Evolutionary conservation across 805 yeast genomes (phyloP), one percentile per base, ranked within the genome.

Genomic region (Suhomyces prunicola): DNA sequence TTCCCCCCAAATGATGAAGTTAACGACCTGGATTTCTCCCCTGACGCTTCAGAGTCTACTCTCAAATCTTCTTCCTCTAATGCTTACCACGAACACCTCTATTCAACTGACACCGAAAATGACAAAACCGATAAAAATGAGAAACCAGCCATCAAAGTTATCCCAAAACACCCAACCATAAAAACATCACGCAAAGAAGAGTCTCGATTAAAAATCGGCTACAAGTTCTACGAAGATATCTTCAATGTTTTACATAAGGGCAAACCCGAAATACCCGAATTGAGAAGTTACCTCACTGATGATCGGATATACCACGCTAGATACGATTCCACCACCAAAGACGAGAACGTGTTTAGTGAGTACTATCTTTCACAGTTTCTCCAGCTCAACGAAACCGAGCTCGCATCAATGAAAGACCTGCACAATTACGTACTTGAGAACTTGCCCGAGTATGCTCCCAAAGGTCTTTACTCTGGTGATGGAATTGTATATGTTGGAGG

Each of bases 401-500:
- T 82, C 39, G 56, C 60, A 0, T 68, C 76, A 23, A 69, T 86
- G 73, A 71, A 65, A 27, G 57, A 58, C 17, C 76, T 85, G 4
- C 91, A 86, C 64, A 54, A 58, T 8, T 59, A 61, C 44, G 80
- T 83, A 15, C 76, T 80, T 19, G 63, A 65, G 2, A 70, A 68
- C 31, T 62, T 86, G 19, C 64, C 88, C 4, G 84, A 64, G 1
- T 31, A 40, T 4, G 69, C 76, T 5, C 78, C 78, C 1, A 50
- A 58, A 6, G 66, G 67, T 9, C 59, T 74, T n/a, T 74, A 74
- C 56, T 48, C 62, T 23, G 74, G 86, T 0, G 72, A 78, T 52
- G 89, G 86, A 8, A 76, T 86, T 17, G 93, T 82, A 26, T 84
- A 77, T 61, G 91, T 88, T 27, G 96, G 93, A 35, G 96, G 96